Percentiles rank a stretch among this genome's conserved stretches.
phyloP scores from a whole-genome alignment of 306 rosid genomes.

The Prunus padus region DNA sequence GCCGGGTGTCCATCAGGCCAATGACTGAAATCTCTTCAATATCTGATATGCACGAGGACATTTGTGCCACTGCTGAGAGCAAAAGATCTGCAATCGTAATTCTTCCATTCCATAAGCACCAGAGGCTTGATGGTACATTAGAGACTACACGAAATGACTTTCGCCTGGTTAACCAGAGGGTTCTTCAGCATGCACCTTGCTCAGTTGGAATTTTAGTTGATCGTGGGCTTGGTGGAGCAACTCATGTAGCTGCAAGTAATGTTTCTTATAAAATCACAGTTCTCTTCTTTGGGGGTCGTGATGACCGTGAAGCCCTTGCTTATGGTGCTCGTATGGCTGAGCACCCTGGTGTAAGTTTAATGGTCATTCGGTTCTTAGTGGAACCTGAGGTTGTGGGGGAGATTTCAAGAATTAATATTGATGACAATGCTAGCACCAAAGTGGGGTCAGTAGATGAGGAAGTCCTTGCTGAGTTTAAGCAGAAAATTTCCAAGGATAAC shows the following conservation, averaged over 20 bases:
- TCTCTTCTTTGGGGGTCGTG: conserved; percentile 85
- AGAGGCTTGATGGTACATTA: conserved; percentile 61
- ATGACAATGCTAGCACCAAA: conserved; percentile 19
- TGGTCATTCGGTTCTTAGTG: conserved; percentile 47
- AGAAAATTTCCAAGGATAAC: conserved; percentile 31
- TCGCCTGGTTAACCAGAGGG: conserved; percentile 58
- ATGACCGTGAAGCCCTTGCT: conserved; percentile 81
- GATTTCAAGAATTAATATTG: conserved; percentile 36
- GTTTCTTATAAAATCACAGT: conserved; percentile 59
- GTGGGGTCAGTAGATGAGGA: conserved; percentile 41
- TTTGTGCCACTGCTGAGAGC: conserved; percentile 66
- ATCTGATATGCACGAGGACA: conserved; percentile 71
- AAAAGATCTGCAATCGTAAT: conserved; percentile 62
- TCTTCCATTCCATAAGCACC: conserved; percentile 92
- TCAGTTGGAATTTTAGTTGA: conserved; percentile 81
- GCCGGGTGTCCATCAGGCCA: conserved; percentile 64
- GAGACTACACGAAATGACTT: conserved; percentile 56
- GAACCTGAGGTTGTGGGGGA: conserved; percentile 37
- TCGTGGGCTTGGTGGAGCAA: conserved; percentile 81
- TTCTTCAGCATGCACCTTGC: conserved; percentile 74
- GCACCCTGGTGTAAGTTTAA: conserved; percentile 79
- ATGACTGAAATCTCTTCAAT: conserved; percentile 81
- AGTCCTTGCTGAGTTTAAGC: conserved; percentile 43
- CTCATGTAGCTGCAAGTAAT: conserved; percentile 63
- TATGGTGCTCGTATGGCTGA: conserved; percentile 72